A percentile compares a stretch with the other conserved stretches of the same genome.
Conservation (phyloP, 148 eudicot genomes). For the Chenopodium album region DNA sequence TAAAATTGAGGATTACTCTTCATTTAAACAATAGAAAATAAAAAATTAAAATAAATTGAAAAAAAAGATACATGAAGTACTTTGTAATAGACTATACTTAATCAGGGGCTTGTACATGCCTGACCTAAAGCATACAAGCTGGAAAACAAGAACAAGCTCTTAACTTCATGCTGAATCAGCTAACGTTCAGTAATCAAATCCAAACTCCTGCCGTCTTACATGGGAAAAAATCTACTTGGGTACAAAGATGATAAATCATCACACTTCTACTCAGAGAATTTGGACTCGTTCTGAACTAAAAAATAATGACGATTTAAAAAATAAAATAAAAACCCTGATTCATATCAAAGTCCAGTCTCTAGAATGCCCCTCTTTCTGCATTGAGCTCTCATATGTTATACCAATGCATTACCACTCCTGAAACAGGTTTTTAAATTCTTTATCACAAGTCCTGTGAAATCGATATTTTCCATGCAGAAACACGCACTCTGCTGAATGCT, state of each 20-base stretch:
- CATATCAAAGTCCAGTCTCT: slow-evolving; percentile 2
- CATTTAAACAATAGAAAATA: too few relatives aligned
- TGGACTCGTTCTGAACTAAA: background rate
- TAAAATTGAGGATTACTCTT: too few relatives aligned
- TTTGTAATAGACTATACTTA: too few relatives aligned
- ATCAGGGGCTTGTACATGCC: background rate
- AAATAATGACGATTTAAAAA: background rate
- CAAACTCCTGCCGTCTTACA: background rate
- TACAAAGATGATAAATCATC: background rate
- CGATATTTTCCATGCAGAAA: background rate
- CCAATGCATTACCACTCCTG: slow-evolving; percentile 8
- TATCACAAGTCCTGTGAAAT: slow-evolving; percentile 12
- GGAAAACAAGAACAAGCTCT: background rate
- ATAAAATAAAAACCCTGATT: background rate
- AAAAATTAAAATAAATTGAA: too few relatives aligned
- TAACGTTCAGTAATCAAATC: background rate
- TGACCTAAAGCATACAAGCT: background rate
- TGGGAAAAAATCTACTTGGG: background rate
- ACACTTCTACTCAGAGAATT: background rate
- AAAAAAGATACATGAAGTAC: too few relatives aligned
- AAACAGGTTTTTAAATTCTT: background rate
- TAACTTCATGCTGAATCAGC: background rate
- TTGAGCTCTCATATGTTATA: slow-evolving; percentile 12
- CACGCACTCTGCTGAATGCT: background rate
- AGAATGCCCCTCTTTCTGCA: background rate